Conservation (phyloP, 2,329 filamentous ascomycete species). For the Colletotrichum phormii region DNA sequence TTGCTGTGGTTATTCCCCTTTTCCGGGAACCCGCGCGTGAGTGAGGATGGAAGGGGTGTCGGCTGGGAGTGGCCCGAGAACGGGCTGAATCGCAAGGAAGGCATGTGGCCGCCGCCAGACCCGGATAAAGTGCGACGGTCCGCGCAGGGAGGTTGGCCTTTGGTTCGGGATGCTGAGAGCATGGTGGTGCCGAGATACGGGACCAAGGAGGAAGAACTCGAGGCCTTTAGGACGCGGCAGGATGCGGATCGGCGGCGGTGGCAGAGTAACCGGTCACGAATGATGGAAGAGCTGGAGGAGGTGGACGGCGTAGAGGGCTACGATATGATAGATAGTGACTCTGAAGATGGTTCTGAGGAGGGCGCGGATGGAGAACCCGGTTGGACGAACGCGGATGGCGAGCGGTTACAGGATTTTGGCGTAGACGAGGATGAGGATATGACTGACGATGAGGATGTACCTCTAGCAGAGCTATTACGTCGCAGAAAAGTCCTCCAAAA, state of each 20-base stretch:
- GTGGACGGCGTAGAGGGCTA: conserved; percentile 64
- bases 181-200: conserved; percentile 48
- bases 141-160: conserved; percentile 51
- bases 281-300: conserved; percentile 65
- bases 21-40: conserved; percentile 60
- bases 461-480: conserved; percentile 74
- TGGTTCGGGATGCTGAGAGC: conserved; percentile 46
- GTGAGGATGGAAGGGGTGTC: conserved; percentile 49
- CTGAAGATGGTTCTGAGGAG: conserved; percentile 69
- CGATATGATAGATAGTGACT: conserved; percentile 59
- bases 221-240: conserved; percentile 63
- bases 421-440: conserved; percentile 78
- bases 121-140: conserved; percentile 68
- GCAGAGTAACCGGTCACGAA: conserved; percentile 45
- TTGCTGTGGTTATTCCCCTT: conserved; percentile 79
- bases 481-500: conserved; percentile 58
- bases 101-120: conserved; percentile 73
- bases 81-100: conserved; percentile 75
- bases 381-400: conserved; percentile 83
- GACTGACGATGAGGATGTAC: conserved; percentile 66
- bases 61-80: conserved; percentile 79
- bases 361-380: conserved; percentile 57
- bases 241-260: conserved; percentile 56
- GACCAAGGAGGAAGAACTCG: conserved; percentile 57
- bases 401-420: conserved; percentile 79